phyloP scores from a whole-genome alignment of 2,329 filamentous ascomycete species.

The Periconia digitata region DNA sequence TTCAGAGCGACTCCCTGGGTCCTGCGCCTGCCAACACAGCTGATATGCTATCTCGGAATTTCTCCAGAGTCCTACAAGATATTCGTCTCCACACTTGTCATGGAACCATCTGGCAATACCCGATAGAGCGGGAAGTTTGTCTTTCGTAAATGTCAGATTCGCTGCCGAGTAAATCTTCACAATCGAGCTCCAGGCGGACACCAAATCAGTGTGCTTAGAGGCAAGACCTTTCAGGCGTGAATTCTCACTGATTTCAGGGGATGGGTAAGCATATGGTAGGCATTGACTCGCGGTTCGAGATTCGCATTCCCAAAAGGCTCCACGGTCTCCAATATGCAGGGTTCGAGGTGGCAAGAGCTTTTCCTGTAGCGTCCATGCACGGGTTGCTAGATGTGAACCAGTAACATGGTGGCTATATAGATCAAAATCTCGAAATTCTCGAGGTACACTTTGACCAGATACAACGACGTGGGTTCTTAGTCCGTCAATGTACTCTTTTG shows the following conservation, averaged over 20 bases:
- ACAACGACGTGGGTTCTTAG: neutral
- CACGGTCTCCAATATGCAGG: neutral
- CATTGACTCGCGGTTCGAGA: no score
- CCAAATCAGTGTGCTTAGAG: no score
- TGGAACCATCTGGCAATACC: neutral
- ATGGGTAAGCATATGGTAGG: no score
- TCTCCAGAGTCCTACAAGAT: neutral
- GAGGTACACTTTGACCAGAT: neutral
- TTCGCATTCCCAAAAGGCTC: neutral
- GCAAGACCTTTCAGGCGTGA: no score
- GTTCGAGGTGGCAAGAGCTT: neutral
- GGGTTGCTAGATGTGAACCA: neutral
- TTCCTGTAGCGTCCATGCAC: neutral
- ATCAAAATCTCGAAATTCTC: neutral
- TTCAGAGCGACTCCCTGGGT: no score
- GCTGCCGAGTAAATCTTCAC: neutral
- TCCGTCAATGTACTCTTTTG: neutral
- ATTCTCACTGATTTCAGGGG: no score
- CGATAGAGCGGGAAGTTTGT: neutral
- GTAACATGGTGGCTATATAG: no score
- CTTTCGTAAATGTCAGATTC: neutral
- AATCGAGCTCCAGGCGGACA: neutral
- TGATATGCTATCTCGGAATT: neutral
- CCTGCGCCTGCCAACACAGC: no score
- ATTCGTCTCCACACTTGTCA: neutral